Evolutionary conservation across 2,329 filamentous ascomycete species (phyloP), one percentile per base, ranked within the genome.

Genomic region (Onygena corvina): DNA sequence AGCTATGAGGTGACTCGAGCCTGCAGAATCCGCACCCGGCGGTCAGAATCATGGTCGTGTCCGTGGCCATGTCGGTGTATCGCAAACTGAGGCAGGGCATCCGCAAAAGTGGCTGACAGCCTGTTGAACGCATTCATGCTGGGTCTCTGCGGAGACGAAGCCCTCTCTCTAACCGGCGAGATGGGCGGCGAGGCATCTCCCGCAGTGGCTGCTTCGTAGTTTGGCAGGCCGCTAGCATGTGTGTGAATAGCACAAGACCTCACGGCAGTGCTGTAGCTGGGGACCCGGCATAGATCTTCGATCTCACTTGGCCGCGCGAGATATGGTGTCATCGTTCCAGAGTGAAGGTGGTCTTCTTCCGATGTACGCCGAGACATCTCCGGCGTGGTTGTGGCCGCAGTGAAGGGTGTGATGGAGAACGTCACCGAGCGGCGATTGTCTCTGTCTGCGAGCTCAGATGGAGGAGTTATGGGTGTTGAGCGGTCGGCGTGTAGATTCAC

Each of bases 201-300:
- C 11, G 53, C 52, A 2, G 50, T 53, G 7, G 53, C 54, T 3
- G 81, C 75, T 50, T 75, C 67, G 60, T 88, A 88, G 60, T 84
- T 79, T 0, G 84, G 84, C 4, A 86, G 72, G 9, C 65, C 65
- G 3, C 69, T 63, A 27, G 71, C 71, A 18, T 73, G 71, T 4
- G 72, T 71, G 18, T 25, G 7, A 46, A 76, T 73, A 12, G 79
- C 76, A 3, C 80, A 77, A 0, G 80, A 77, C 54, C 77, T 78
- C 21, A 87, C 77, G 0, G 84, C 84, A 1, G 84, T 88, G 12
- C 76, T 76, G 62, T 89, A 89, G 50, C 84, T 88, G 1, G 84
- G 84, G 1, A 89, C 84, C 55, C 83, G 83, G 61, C 74, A 83
- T 35, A 88, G 68, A 54, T 80, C 76, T 44, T 76, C 75, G 56